phyloP scores from a whole-genome alignment of 225 moss, liverwort and hornwort genomes.

The Thuidium tamariscinum region DNA sequence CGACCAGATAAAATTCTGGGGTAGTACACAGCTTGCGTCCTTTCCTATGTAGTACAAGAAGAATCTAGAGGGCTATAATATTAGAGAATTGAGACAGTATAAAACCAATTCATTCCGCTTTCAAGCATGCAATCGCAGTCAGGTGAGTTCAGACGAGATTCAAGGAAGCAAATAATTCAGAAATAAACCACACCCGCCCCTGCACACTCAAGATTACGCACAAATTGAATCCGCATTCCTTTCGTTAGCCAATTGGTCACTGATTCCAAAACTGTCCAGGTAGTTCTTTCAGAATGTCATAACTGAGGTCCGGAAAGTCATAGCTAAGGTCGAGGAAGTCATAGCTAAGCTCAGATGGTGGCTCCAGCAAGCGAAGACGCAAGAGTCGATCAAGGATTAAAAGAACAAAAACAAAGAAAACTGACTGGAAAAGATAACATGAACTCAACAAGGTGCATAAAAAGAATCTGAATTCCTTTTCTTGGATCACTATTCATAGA shows the following conservation, averaged over 20 bases:
- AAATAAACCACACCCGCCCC: not conserved
- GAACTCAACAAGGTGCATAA: not conserved
- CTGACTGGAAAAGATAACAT: not conserved
- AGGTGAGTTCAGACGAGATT: not conserved
- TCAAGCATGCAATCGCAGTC: not conserved
- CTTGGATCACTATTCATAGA: not conserved
- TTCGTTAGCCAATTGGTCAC: not conserved
- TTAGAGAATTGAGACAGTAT: not conserved
- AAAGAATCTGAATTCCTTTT: not conserved
- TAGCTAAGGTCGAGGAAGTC: too few species aligned
- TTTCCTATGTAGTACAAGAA: not conserved
- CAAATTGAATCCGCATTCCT: not conserved
- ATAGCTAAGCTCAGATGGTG: not conserved
- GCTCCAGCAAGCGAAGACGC: not conserved
- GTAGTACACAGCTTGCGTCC: not conserved
- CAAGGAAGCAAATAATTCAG: not conserved
- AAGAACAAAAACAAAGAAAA: not conserved
- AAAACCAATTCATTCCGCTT: too few species aligned
- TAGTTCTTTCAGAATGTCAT: not conserved
- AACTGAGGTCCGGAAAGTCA: too few species aligned
- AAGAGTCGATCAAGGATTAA: not conserved
- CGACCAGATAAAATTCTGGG: not conserved
- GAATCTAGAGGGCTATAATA: not conserved
- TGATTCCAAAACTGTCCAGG: not conserved
- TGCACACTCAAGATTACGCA: not conserved